Evolutionary conservation across 23 red algal species (phyloP), one percentile per base, ranked within the genome.

Genomic region (Chondrus crispus): DNA sequence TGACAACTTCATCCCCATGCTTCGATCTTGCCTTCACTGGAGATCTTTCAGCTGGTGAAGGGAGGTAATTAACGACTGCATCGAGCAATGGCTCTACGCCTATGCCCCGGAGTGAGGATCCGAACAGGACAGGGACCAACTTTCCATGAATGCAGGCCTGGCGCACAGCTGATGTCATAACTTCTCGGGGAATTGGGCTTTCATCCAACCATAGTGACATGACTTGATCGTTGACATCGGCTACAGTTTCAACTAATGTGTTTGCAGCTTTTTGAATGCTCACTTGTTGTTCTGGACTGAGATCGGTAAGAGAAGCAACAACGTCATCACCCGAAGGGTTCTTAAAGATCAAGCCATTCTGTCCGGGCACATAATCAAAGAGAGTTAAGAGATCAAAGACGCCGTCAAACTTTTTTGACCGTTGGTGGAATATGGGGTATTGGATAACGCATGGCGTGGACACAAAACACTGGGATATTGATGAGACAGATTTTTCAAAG

Each of bases 1-100:
- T 57, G 33, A 30, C 5, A 12, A 80, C 41, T 2, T 42, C 74
- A 2, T 80, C 33, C 38, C 70, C 26, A 12, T 60, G 36, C 19
- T 49, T 26, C 4, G 2, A 39, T 8, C 55, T 55, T 13, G 50
- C 66, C 20, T 29, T 26, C n/a, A 41, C 32, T 2, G 81, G 71
- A 43, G 39, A 16, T 20, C 92, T 32, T 62, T 81, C 89, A 36
- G 45, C 28, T 35, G 90, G 88, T 50, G 79, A 85, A 26, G 97
- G 97, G 5, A 99, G 78, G 60, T 95, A 95, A n/a, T 94, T 80
- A 44, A 94, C 82, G 11, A 99, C 87, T 13, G 97, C 94, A 48
- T 99, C 91, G 69, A 99, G 49, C 29, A 99, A 44, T 18, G 85
- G 84, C 70, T 95, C 87, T 10, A 99, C 94, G 39, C 97, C 97